phyloP scores from a whole-genome alignment of 2,329 filamentous ascomycete genomes.

The Aspergillus cejpii region DNA sequence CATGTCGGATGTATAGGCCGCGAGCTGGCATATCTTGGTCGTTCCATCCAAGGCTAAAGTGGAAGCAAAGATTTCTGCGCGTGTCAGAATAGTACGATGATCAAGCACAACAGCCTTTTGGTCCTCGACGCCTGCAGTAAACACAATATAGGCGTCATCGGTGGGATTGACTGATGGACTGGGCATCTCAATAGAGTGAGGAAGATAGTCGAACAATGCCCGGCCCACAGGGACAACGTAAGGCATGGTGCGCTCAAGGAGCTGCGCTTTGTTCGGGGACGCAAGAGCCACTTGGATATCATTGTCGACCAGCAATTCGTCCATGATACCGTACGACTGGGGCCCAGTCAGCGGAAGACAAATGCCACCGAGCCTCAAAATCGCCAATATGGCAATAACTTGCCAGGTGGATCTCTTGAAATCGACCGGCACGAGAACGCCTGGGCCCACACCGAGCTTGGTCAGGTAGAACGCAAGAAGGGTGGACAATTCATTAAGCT shows the following conservation, averaged over 20 bases:
- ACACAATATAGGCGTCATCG: constrained; percentile 30
- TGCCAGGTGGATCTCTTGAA: constrained; percentile 29
- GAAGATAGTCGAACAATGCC: constrained; percentile 33
- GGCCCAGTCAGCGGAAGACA: constrained; percentile 36
- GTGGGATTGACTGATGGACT: constrained; percentile 8
- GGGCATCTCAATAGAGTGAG: constrained; percentile 8
- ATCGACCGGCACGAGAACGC: constrained; percentile 23
- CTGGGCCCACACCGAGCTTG: constrained; percentile 25
- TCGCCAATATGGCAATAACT: constrained; percentile 24
- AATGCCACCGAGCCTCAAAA: constrained; percentile 28
- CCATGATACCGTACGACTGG: constrained; percentile 27
- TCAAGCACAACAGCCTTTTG: constrained; percentile 35
- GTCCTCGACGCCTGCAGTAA: constrained; percentile 29
- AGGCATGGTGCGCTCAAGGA: constrained; percentile 39
- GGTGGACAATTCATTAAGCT: constrained; percentile 30
- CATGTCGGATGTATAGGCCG: constrained; percentile 43
- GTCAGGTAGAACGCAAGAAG: constrained; percentile 27
- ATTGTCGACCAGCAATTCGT: constrained; percentile 37
- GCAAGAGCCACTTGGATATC: constrained; percentile 37
- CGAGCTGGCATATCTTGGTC: constrained; percentile 37
- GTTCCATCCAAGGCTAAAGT: constrained; percentile 16
- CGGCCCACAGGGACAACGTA: constrained; percentile 33
- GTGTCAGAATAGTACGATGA: constrained; percentile 29
- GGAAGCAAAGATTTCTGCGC: constrained; percentile 25
- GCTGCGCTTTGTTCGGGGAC: constrained; percentile 31